Base-by-base conservation (phyloP, 2,329 filamentous ascomycete genomes). In the Scedosporium dehoogii region DNA sequence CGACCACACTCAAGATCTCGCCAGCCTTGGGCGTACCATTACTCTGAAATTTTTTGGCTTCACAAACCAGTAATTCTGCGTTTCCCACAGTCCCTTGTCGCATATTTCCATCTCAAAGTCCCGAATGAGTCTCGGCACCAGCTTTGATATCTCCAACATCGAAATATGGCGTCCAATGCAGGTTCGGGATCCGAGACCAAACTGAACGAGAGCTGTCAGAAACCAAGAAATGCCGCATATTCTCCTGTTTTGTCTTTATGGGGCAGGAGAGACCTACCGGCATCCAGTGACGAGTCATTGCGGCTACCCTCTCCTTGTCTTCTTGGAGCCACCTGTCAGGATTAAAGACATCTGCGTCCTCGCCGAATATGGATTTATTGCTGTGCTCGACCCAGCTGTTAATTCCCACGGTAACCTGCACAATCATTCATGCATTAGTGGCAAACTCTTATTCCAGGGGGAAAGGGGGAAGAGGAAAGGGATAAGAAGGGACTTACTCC, bases 161-260 rank as follows among this genome's bases (percentile, higher is more conserved):
- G 76, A 74, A 25, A 80, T 73, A 61, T 80, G 74, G 57, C 74
- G 73, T 0, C 78, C 78, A 4, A 80, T 65, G 62, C 78, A 80
- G 0, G 73, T 77, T 12, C 78, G 67, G 1, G 74, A 72, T 1
- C 77, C 76, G 46, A 74, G 67, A 0, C 76, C 76, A 64, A 78
- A 79, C 66, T 75, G 33, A 14, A 4, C 33, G 33, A 63, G 1
- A 4, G 44, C 44, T 23, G 3, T 27, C 16, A n/a, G 12, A 23
- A 51, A 51, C 67, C 61, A 64, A 7, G 38, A 16, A 18, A 25
- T 9, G 23, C 23, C 1, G 1, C 7, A 16, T 14, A 41, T 53
- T 10, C 27, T n/a, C 10, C 4, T 6, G 16, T 3, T 16, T 1
- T n/a, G 42, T 33, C 3, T 7, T n/a, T 38, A 38, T 3, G 33